Base-by-base conservation (phyloP, 768 basidiomycete genomes). In the Cyclocybe aegerita region DNA sequence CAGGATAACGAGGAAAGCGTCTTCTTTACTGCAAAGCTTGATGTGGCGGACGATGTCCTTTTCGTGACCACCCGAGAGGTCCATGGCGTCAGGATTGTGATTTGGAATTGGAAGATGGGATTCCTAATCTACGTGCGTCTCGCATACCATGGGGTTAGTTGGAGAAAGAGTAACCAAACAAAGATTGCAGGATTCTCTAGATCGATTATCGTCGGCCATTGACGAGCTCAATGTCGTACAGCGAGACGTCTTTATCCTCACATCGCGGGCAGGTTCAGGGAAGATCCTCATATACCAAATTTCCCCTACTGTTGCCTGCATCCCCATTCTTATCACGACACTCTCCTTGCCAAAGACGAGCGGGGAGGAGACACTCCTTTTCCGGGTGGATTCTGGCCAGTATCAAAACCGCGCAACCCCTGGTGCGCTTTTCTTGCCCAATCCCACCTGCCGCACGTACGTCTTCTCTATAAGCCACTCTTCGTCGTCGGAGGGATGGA, bases 321-420 rank as follows among this genome's bases (percentile, higher is more conserved):
- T 14, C 8, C 39, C 45, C 4, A 42, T 9, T 8, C 49, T 50
- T 16, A 23, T 38, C 11, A 45, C 49, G 3, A 42, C 34, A 0
- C 49, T 55, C n/a, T 49, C 34, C 11, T 45, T 55, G 10, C 53
- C 53, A 1, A 17, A 39, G 1, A 30, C 47, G 12, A 35, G 10
- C 12, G 5, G 12, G 2, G 9, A 9, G 9, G 33, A 38, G 14
- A 23, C 46, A 2, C 7, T 9, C 6, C 23, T 23, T 7, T 10
- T 54, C 2, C 14, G 11, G 9, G 17, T 46, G 6, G 44, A 55
- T 30, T 50, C 49, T 9, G 49, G 39, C 2, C 53, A 48, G 7
- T 34, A 43, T 35, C 46, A 37, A 16, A 39, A 48, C 4, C 10
- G 23, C n/a, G 33, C 39, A 1, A 40, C 53, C 3, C n/a, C 32